phyloP scores from a whole-genome alignment of 2,329 filamentous ascomycete genomes.

The Curvularia sp. region DNA sequence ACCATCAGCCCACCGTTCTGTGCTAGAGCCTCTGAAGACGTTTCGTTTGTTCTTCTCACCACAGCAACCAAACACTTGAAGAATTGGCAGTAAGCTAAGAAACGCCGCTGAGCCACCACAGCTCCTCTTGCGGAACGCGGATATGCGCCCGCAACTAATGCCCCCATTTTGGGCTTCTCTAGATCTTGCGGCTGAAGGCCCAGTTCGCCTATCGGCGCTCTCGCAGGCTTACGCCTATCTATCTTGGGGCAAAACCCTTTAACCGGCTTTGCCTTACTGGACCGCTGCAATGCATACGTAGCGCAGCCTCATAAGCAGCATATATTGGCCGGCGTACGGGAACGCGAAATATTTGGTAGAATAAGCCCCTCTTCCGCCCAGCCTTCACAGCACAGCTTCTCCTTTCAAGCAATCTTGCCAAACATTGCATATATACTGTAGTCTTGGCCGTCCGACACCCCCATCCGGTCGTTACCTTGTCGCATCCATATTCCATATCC shows the following conservation, averaged over 20 bases:
- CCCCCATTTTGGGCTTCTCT: neutral
- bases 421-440: neutral
- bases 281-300: slow-evolving; percentile 3
- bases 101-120: neutral
- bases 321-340: neutral
- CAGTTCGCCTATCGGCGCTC: slow-evolving; percentile 5
- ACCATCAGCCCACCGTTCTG: no score
- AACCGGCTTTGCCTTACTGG: neutral
- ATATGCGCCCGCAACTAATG: neutral
- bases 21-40: no score
- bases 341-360: slow-evolving; percentile 2
- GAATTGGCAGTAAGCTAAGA: neutral
- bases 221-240: neutral
- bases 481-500: neutral
- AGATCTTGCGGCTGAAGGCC: neutral
- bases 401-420: neutral
- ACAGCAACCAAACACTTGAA: neutral
- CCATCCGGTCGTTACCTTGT: neutral
- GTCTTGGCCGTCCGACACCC: slow-evolving; percentile 8
- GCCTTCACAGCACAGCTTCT: neutral
- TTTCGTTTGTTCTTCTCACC: neutral
- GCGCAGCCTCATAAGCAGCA: slow-evolving; percentile 4
- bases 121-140: neutral
- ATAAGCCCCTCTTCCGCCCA: neutral
- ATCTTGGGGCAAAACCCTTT: slow-evolving; percentile 1